These are phyloP conservation scores for Kodamaea nitidulidarum DNA, from an alignment of 805 yeast species.

Conservation along the genomic window DNA sequence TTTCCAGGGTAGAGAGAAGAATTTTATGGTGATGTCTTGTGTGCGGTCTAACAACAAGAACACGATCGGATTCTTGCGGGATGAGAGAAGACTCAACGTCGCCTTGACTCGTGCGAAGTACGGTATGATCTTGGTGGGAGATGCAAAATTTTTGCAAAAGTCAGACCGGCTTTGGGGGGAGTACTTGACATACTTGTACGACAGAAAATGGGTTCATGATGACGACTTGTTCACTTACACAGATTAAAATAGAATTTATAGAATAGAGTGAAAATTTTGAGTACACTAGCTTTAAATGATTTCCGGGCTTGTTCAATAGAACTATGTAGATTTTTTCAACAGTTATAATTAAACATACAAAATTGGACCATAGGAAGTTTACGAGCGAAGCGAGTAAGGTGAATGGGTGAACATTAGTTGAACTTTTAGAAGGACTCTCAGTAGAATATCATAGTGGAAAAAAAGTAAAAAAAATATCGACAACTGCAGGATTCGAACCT, in stretches of 20 bases:
- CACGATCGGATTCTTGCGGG: constrained; percentile 25
- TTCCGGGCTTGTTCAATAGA: no score
- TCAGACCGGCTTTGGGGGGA: constrained; percentile 50
- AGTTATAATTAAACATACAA: no score
- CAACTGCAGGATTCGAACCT: constrained; percentile 17
- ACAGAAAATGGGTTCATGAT: constrained; percentile 26
- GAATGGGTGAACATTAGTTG: no score
- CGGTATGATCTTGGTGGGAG: constrained; percentile 31
- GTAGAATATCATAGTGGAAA: no score
- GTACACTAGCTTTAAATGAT: no score
- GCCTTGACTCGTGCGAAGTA: constrained; percentile 28
- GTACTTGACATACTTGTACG: constrained; percentile 40
- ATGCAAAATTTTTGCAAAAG: constrained; percentile 38
- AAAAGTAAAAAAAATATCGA: constrained; percentile 9
- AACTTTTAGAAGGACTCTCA: no score
- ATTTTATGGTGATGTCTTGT: constrained; percentile 27
- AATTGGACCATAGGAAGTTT: no score
- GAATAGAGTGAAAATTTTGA: not conserved
- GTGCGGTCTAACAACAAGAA: constrained; percentile 22
- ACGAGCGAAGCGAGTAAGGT: no score
- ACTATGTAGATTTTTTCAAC: no score
- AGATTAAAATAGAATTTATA: not conserved
- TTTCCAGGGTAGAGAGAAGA: constrained; percentile 29
- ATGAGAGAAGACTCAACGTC: constrained; percentile 27
- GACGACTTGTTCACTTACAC: constrained; percentile 1